Evolutionary conservation across 2,329 filamentous ascomycete genomes (phyloP).

Genomic region (Fusarium tricinctum): DNA sequence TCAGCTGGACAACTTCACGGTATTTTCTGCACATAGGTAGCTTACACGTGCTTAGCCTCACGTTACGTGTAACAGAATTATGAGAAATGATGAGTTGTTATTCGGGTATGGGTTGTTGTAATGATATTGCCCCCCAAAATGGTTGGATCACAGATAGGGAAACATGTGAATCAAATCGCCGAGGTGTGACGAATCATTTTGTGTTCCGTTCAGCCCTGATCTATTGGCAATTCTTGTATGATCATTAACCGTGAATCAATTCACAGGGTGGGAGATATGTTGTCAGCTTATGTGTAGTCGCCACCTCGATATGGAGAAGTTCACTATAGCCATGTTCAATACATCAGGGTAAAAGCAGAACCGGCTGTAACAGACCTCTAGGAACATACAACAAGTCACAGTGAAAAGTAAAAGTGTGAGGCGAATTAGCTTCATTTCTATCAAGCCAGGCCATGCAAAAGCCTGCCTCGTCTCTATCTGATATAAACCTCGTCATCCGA

Average conservation of each 20-base stretch:
- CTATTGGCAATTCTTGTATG: neutral
- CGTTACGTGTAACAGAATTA: neutral
- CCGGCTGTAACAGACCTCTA: no score
- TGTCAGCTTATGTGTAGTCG: slow-evolving; percentile 19
- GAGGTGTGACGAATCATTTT: slow-evolving; percentile 9
- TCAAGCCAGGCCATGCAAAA: slow-evolving; percentile 26
- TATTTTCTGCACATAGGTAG: neutral
- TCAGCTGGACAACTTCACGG: neutral
- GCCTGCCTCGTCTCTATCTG: slow-evolving; percentile 43
- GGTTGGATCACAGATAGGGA: neutral
- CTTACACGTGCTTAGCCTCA: neutral
- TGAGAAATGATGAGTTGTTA: neutral
- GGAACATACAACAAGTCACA: neutral
- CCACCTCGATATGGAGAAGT: slow-evolving; percentile 11
- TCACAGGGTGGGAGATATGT: neutral
- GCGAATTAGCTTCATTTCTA: slow-evolving; percentile 57
- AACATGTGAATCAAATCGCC: slow-evolving; percentile 1
- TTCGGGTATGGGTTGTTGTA: neutral
- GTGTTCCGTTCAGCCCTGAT: slow-evolving; percentile 1
- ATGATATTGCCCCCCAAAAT: neutral
- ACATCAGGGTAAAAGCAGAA: neutral
- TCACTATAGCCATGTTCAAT: neutral
- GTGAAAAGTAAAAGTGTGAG: slow-evolving; percentile 10
- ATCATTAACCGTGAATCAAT: slow-evolving; percentile 5
- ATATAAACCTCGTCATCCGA: slow-evolving; percentile 25